Base-by-base conservation (phyloP, 805 yeast genomes). In the Yarrowia bubula region DNA sequence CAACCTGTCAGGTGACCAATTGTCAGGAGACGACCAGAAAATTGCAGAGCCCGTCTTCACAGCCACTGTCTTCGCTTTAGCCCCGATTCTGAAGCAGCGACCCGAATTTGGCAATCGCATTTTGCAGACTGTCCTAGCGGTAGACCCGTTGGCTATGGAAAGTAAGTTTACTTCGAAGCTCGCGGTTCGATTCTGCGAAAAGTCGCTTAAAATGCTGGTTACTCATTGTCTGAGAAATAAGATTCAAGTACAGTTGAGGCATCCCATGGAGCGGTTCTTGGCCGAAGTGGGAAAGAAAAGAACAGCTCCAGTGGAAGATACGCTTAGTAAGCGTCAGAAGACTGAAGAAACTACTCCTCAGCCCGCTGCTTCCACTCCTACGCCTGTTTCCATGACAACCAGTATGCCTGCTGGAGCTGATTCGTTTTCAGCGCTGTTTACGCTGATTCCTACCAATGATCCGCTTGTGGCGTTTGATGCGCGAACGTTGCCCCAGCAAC, bases 381-480 rank as follows among this genome's bases (percentile, higher is more conserved):
- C 60, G n/a, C 43, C 43, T 13, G 60, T 51, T 7, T 14, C 15
- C 3, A 51, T 51, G 60, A 22, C 17, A 8, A 67, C 71, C 1
- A 57, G 65, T 4, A 67, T 74, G 44, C 73, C 70, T 10, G 50
- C 70, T 4, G 72, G 72, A n/a, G 39, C 71, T 15, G 43, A 66
- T 47, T 68, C 79, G 58, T 90, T 87, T 73, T 82, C 87, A 61
- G 78, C 86, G 14, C 76, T 92, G 46, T 95, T 84, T 73, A 83
- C 87, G 32, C 80, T 93, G 66, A 86, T 88, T 13, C 85, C 83
- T 43, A 77, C 85, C 37, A 75, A 78, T 44, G 85, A 87, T 71
- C 86, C 86, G 58, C 77, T 90, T 66, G 81, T 84, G 37, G 81
- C 81, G 42, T 88, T 90, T 72, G 93, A 93, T 73, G 83, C 90